phyloP scores from a whole-genome alignment of 192 early-diverging fungal species.

The Rhizophlyctis rosea region DNA sequence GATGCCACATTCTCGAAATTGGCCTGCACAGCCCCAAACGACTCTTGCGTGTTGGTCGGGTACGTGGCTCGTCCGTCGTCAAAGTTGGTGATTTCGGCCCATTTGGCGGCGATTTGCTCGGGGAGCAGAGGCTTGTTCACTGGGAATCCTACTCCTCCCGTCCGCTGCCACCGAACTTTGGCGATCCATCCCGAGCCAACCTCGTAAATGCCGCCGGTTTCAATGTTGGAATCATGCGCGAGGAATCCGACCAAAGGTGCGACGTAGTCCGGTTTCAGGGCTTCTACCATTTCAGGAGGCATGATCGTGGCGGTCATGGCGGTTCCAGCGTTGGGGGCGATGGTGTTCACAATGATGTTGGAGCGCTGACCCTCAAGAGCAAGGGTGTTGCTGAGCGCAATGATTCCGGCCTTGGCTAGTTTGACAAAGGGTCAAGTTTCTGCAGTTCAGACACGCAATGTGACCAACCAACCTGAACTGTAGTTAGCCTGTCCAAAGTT shows the following conservation, averaged over 20 bases:
- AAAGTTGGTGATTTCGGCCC: slow-evolving; percentile 85
- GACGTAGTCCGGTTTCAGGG: slow-evolving; percentile 96
- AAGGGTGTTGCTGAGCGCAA: slow-evolving; percentile 87
- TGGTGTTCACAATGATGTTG: slow-evolving; percentile 91
- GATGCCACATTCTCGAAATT: slow-evolving; percentile 70
- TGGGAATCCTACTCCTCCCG: slow-evolving; percentile 91
- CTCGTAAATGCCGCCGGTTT: slow-evolving; percentile 67
- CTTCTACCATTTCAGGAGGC: slow-evolving; percentile 91
- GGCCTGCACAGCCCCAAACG: slow-evolving; percentile 76
- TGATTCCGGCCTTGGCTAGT: slow-evolving; percentile 87
- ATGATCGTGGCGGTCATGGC: slow-evolving; percentile 95
- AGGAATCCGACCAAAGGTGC: slow-evolving; percentile 92
- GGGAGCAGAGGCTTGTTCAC: slow-evolving; percentile 74
- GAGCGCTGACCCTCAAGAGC: slow-evolving; percentile 86
- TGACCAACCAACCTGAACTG: slow-evolving; percentile 45
- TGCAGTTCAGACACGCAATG: not conserved
- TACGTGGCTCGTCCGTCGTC: slow-evolving; percentile 93
- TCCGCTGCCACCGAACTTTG: slow-evolving; percentile 89
- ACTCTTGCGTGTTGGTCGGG: slow-evolving; percentile 73
- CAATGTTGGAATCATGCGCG: slow-evolving; percentile 79
- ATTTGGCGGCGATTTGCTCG: slow-evolving; percentile 79
- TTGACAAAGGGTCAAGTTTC: no score
- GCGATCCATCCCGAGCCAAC: slow-evolving; percentile 60
- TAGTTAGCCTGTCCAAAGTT: slow-evolving; percentile 93
- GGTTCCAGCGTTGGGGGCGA: slow-evolving; percentile 96